Percentiles rank a stretch among this genome's conserved stretches.
phyloP scores from a whole-genome alignment of 805 yeast genomes.

The Suhomyces xylopsoci region DNA sequence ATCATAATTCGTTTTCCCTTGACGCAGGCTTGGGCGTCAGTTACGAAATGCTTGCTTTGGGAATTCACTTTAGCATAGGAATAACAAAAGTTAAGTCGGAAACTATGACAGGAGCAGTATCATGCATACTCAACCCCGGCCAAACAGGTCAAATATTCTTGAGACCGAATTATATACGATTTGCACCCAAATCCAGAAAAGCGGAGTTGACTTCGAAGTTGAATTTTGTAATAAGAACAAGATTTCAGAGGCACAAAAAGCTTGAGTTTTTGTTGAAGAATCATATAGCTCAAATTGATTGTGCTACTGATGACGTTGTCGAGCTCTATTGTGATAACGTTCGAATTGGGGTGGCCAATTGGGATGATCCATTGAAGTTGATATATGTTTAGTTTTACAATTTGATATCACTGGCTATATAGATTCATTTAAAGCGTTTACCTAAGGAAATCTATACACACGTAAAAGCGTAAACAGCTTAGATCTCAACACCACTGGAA shows the following conservation, averaged over 20 bases:
- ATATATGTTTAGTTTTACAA: slow-evolving; percentile 7
- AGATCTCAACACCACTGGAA: slow-evolving; percentile 29
- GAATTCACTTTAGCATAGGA: neutral
- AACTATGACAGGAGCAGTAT: neutral
- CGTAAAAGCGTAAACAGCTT: slow-evolving; percentile 1
- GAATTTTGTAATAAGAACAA: neutral
- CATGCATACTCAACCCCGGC: neutral
- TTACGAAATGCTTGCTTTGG: neutral
- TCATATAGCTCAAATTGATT: slow-evolving; percentile 9
- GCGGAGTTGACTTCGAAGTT: neutral
- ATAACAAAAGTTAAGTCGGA: neutral
- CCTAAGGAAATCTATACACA: neutral
- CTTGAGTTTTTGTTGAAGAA: neutral
- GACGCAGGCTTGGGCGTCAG: neutral
- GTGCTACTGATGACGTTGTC: slow-evolving; percentile 23
- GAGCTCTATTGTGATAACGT: slow-evolving; percentile 16
- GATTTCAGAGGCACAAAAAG: neutral
- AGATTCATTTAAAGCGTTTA: neutral
- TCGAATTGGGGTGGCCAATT: slow-evolving; percentile 17
- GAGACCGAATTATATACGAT: neutral
- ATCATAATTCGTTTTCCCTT: neutral
- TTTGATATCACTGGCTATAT: neutral
- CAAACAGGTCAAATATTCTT: neutral
- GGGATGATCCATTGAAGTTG: slow-evolving; percentile 18
- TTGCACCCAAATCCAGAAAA: neutral